These are phyloP conservation scores for Coemansia sp. DNA, from an alignment of 192 early-diverging fungal genomes.

Conservation along the genomic window DNA sequence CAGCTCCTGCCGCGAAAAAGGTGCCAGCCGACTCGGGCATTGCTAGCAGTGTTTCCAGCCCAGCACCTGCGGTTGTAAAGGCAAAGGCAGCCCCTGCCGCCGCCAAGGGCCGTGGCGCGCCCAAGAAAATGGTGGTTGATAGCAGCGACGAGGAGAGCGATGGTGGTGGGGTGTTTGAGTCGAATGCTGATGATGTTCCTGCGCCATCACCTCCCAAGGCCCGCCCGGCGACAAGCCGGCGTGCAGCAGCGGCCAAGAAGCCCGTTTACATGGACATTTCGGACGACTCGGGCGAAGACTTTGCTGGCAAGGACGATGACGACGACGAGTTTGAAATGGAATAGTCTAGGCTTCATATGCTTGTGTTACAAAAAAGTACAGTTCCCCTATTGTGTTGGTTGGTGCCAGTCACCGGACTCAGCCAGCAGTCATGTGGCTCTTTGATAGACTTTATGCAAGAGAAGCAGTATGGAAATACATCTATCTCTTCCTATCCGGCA, in stretches of 20 bases:
- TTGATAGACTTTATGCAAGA: background rate
- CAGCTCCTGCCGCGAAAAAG: background rate
- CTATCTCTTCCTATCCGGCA: background rate
- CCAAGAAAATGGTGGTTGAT: slow-evolving; percentile 16
- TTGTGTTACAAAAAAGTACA: background rate
- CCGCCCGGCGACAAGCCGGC: slow-evolving; percentile 16
- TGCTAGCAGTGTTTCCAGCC: background rate
- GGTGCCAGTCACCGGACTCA: background rate
- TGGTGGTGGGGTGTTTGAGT: slow-evolving; percentile 1
- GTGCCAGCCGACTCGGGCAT: background rate
- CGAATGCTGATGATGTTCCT: slow-evolving; percentile 18
- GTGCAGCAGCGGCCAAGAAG: slow-evolving; percentile 26
- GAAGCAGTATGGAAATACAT: background rate
- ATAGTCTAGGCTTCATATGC: background rate
- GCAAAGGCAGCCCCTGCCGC: slow-evolving; percentile 1
- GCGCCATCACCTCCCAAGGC: slow-evolving; percentile 3
- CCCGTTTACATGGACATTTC: slow-evolving; percentile 38
- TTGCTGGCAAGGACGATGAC: slow-evolving; percentile 13
- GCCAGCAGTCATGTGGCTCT: background rate
- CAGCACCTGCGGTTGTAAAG: background rate
- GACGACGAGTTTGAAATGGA: slow-evolving; percentile 23
- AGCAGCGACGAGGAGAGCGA: slow-evolving; percentile 44
- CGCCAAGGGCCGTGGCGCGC: slow-evolving; percentile 6
- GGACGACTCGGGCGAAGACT: slow-evolving; percentile 39
- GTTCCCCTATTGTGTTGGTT: no score